Evolutionary conservation across 768 basidiomycete genomes (phyloP), one percentile per base, ranked within the genome.

Genomic region (Kwoniella pini): DNA sequence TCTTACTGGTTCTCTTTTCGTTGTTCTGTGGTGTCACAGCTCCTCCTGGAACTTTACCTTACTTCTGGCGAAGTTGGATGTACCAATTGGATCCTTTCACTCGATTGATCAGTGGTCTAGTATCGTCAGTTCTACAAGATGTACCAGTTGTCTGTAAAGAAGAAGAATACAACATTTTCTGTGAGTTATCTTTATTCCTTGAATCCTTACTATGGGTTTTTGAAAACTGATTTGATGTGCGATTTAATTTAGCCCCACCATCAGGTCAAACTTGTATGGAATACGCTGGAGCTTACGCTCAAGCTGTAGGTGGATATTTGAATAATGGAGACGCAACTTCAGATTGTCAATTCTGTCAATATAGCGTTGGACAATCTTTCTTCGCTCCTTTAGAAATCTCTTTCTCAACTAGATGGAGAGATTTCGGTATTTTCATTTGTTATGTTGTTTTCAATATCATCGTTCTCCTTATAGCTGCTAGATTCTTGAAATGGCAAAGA

Each of bases 51-150:
- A 82, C 82, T 3, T 77, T 90, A 75, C 81, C 82, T 10, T 72
- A 75, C 27, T 90, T 89, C 82, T 90, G 87, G 87, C 80, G 83
- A 63, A 82, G 81, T n/a, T 91, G 89, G 54, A 61, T 61, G 59
- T 61, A 60, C 46, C 31, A 36, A 43, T 49, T 55, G 36, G 70
- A 74, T 56, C 72, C 71, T 2, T 75, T 72, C 71, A 71, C 65
- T 13, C 48, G 67, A 24, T 60, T 71, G n/a, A 62, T 74, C 45
- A 63, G 60, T 28, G 71, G 74, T 17, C 87, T 91, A 82, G 79
- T 90, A 28, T 84, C 88, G 0, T 90, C 88, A 4, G 90, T 89
- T 67, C 81, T 93, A 10, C 85, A 89, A 69, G 89, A 86, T 10
- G 81, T 91, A 19, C 65, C 72, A 0, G 87, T 94, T 63, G 73